A percentile compares a stretch with the other conserved stretches of the same genome.
phyloP scores from a whole-genome alignment of 441 rosid species.

The Corymbia calophylla region DNA sequence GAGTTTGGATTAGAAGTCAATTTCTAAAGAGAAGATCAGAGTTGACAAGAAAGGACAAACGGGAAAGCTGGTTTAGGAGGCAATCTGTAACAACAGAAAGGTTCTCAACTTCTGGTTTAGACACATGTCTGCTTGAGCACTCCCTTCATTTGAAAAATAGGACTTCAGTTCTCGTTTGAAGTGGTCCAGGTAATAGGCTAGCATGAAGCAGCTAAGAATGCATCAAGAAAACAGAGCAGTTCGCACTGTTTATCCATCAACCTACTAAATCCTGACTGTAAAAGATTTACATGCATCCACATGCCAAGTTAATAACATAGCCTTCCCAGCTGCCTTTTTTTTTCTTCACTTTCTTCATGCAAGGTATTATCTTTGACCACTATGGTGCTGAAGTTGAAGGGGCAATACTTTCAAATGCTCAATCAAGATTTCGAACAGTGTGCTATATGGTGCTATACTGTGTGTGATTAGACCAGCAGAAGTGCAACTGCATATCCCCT shows the following conservation, averaged over 20 bases:
- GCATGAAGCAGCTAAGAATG: neutral
- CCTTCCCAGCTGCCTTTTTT: neutral
- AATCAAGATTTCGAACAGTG: neutral
- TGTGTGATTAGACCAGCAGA: neutral
- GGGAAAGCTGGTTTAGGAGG: neutral
- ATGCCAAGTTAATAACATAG: too few species aligned
- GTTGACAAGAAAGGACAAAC: neutral
- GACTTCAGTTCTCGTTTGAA: neutral
- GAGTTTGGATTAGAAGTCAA: neutral
- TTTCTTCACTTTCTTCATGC: neutral
- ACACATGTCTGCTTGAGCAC: neutral
- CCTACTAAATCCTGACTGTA: neutral
- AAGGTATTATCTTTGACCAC: neutral
- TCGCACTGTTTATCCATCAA: neutral
- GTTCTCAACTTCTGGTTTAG: neutral
- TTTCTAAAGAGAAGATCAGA: neutral
- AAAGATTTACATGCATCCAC: neutral
- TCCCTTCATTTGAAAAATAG: neutral
- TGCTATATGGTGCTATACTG: neutral
- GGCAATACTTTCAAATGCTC: neutral
- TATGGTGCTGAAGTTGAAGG: neutral
- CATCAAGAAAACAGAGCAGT: neutral
- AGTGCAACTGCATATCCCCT: neutral
- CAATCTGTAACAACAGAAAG: neutral
- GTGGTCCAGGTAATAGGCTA: neutral